Conservation (phyloP, 495 filamentous ascomycete genomes). For the Parathielavia hyrcaniae region DNA sequence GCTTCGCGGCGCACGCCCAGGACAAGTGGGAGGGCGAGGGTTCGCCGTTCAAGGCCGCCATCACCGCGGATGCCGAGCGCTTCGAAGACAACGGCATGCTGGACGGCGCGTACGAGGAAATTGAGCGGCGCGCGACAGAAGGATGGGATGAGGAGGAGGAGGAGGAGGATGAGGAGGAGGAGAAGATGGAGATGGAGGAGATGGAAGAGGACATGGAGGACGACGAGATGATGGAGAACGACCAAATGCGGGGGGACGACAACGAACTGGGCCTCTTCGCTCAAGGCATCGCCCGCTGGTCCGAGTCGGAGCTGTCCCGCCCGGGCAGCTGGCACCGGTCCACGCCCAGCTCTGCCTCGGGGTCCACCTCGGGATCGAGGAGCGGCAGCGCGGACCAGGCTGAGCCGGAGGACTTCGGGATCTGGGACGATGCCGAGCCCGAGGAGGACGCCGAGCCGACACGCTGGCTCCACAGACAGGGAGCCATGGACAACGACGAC, state of each 20-base stretch:
- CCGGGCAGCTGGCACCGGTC: too few relatives aligned
- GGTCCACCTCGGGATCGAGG: too few relatives aligned
- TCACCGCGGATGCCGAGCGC: constrained; percentile 1
- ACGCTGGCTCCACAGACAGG: not conserved
- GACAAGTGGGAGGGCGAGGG: not conserved
- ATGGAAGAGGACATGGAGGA: not conserved
- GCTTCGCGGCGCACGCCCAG: constrained; percentile 11
- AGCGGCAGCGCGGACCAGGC: too few relatives aligned
- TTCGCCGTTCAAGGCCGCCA: constrained; percentile 7
- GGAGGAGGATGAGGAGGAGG: not conserved
- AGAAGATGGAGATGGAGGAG: not conserved
- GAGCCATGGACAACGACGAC: not conserved
- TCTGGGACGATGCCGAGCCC: not conserved
- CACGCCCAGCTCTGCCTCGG: too few relatives aligned
- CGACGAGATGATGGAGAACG: too few relatives aligned
- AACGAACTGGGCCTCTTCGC: too few relatives aligned
- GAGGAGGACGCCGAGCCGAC: not conserved
- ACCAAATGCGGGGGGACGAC: not conserved
- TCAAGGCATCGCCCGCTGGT: too few relatives aligned
- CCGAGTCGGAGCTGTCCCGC: too few relatives aligned
- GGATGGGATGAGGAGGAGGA: not conserved
- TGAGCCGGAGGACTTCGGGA: not conserved
- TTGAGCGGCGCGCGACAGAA: not conserved
- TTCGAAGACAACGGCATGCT: constrained; percentile 2
- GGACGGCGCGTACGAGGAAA: not conserved